Evolutionary conservation across 2,329 filamentous ascomycete genomes (phyloP), one percentile per base, ranked within the genome.

Genomic region (Fusarium sulawesiense): DNA sequence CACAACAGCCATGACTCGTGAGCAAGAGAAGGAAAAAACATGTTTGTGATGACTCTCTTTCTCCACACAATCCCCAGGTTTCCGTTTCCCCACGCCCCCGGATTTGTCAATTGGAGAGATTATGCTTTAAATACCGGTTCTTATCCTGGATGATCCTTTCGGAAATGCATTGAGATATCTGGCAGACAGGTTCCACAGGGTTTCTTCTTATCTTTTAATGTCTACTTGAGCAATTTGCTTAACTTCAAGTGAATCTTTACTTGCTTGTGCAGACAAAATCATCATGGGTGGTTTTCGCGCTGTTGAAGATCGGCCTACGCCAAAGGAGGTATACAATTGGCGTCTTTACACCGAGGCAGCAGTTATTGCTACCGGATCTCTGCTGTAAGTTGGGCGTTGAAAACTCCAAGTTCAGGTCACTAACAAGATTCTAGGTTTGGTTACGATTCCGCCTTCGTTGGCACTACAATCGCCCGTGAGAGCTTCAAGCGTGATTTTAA

Each of bases 291-390:
- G 79, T 29, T 76, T 84, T 69, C 81, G 82, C 53, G 84, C 84
- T 40, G 82, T 84, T 40, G 86, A 87, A 73, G 86, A 88, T 75
- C 80, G 86, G 69, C 85, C 85, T 27, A 88, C 85, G 66, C 86
- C 86, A 21, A 80, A 82, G 62, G 84, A 86, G 76, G 85, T 87
- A 67, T 86, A 86, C 76, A 87, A 86, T 66, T 84, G 82, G 82
- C 79, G 82, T 6, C 76, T 87, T 23, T 87, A 87, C 70, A 78
- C 76, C 8, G 81, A 84, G 48, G 81, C 83, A 0, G 72, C 81
- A n/a, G 78, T 86, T 30, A 85, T 86, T 47, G 81, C 84, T 7
- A 83, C 82, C 20, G 84, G 85, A 16, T 82, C 81, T 2, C 49
- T 83, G 18, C 78, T 83, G 77, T 81, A 71, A 63, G 78, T 63